These are phyloP conservation scores for Septoria petroselini DNA, from an alignment of 2,329 filamentous ascomycete species.

Conservation along the genomic window DNA sequence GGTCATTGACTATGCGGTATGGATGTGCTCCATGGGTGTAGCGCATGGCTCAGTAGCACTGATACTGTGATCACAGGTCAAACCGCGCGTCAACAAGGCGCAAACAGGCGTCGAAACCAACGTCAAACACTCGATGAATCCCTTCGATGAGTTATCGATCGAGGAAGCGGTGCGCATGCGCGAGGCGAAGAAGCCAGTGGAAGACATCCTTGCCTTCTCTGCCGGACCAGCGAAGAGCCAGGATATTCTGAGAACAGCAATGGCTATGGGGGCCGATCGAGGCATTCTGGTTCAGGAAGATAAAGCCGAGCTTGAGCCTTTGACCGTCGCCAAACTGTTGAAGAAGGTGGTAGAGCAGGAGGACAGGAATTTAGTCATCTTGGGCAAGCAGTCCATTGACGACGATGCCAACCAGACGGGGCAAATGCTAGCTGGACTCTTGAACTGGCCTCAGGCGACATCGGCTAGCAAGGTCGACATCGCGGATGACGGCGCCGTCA, in stretches of 20 bases:
- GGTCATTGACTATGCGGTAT: conserved; percentile 58
- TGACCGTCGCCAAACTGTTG: conserved; percentile 88
- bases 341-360: conserved; percentile 75
- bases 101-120: conserved; percentile 86
- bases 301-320: conserved; percentile 80
- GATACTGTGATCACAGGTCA: conserved; percentile 50
- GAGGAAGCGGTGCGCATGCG: conserved; percentile 94
- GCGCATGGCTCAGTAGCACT: neutral
- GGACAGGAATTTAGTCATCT: conserved; percentile 83
- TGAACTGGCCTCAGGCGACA: conserved; percentile 92
- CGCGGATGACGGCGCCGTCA: conserved; percentile 61
- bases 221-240: conserved; percentile 83
- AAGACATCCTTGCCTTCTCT: conserved; percentile 85
- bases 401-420: conserved; percentile 94
- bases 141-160: conserved; percentile 96
- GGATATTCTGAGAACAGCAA: conserved; percentile 88
- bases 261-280: conserved; percentile 98
- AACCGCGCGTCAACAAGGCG: conserved; percentile 67
- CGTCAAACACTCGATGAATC: conserved; percentile 98
- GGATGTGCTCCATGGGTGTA: conserved; percentile 22
- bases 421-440: conserved; percentile 90
- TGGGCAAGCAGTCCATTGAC: conserved; percentile 98
- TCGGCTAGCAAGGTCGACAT: conserved; percentile 85
- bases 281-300: conserved; percentile 69
- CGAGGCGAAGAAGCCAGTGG: conserved; percentile 67